Evolutionary conservation across 495 filamentous ascomycete species (phyloP).

Genomic region (Parmelia sp.): DNA sequence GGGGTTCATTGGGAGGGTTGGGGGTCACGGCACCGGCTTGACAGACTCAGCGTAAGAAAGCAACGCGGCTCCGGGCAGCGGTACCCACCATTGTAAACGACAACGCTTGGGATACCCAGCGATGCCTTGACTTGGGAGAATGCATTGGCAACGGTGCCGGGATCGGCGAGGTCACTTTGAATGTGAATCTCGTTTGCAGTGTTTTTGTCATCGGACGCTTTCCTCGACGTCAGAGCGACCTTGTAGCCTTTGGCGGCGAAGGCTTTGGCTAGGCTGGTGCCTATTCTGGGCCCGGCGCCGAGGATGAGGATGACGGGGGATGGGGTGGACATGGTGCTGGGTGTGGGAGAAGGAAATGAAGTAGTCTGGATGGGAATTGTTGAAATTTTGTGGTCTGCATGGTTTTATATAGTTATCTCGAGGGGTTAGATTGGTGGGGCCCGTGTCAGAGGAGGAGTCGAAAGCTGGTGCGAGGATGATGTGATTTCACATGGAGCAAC

Average conservation of each 20-base stretch:
- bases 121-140: constrained; percentile 9
- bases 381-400: not conserved
- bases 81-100: constrained; percentile 9
- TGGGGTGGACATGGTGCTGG: not conserved
- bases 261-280: not conserved
- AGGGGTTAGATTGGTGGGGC: not conserved
- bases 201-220: constrained; percentile 2
- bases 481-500: not conserved
- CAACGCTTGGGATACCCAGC: constrained; percentile 1
- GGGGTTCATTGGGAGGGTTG: not conserved
- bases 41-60: not conserved
- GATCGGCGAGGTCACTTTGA: constrained; percentile 4
- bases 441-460: not conserved
- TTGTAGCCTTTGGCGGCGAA: constrained; percentile 8
- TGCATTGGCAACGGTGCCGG: constrained; percentile 1
- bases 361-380: not conserved
- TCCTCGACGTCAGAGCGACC: constrained; percentile 7
- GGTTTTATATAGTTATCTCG: not conserved
- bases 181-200: not conserved
- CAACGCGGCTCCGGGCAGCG: not conserved
- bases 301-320: constrained; percentile 9
- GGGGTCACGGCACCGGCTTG: not conserved
- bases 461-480: no score
- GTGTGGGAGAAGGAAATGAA: not conserved
- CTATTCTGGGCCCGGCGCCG: constrained; percentile 7